Base-by-base conservation (phyloP, 495 filamentous ascomycete genomes). In the Penicillium cataractarum region DNA sequence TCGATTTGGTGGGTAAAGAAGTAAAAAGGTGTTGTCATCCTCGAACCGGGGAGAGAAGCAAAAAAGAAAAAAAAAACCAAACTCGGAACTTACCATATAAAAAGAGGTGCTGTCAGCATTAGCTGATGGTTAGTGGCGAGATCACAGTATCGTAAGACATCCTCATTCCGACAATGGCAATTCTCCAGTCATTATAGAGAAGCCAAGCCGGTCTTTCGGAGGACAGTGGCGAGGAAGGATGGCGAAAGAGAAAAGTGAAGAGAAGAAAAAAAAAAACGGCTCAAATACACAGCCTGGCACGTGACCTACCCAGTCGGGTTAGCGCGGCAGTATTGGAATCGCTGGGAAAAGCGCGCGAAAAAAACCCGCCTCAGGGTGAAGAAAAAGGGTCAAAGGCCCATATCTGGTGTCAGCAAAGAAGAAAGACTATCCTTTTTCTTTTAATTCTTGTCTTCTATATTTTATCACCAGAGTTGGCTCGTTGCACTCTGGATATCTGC, bases 1-100 rank as follows among this genome's bases (percentile, higher is more conserved):
- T 87, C 93, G 93, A 95, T 82, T 97, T 90, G 83, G 89, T 79
- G 87, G 83, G 87, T 90, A 91, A 96, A 94, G 92, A 96, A 97
- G 92, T 86, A 84, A 87, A 81, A 81, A 84, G 76, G 61, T 65
- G 65, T 80, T 93, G 87, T 95, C 93, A 97, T 97, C 92, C 88
- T 89, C 75, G 82, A 78, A 81, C 71, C 37, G 57, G 62, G 61
- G 56, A 32, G 29, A 31, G 7, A 31, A 31, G 29, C 29, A 31
- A 31, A n/a, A n/a, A 65, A 60, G 60, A 57, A 71, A 71, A 51
- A 60, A 57, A 51, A 60, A 57, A 65, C 58, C 42, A 17, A 37
- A 1, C 26, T 44, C 24, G 24, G 33, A n/a, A 71, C 75, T 78
- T 64, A 79, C 74, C 61, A 64, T 64, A 40, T 35, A n/a, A 1